phyloP scores from a whole-genome alignment of 129 eudicot species.

The Centella asiatica region DNA sequence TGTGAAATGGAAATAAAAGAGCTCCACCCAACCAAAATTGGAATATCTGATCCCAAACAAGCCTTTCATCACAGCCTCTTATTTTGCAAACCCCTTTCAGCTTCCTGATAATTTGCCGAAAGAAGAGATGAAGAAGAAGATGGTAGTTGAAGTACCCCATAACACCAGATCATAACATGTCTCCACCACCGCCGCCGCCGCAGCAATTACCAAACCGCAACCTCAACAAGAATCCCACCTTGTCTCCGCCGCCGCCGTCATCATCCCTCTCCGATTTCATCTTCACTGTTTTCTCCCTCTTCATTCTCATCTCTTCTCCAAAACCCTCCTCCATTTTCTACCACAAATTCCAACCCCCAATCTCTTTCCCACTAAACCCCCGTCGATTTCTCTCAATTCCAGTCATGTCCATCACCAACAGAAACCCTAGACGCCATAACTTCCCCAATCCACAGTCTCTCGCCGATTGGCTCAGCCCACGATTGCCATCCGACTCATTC shows the following conservation, averaged over 20 bases:
- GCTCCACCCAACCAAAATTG: too few relatives aligned
- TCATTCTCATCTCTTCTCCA: slow-evolving; percentile 45
- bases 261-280: slow-evolving; percentile 43
- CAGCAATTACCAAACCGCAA: background rate
- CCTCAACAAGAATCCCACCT: slow-evolving; percentile 11
- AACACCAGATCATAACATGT: background rate
- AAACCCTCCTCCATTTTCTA: slow-evolving; percentile 27
- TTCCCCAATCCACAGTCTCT: slow-evolving; percentile 70
- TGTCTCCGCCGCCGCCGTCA: slow-evolving; percentile 26
- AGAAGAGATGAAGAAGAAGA: too few relatives aligned
- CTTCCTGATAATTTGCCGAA: too few relatives aligned
- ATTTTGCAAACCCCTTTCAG: too few relatives aligned
- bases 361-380: slow-evolving; percentile 35
- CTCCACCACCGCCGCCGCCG: slow-evolving; percentile 12
- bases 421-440: slow-evolving; percentile 21
- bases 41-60: too few relatives aligned
- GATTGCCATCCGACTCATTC: slow-evolving; percentile 54
- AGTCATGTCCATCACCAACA: slow-evolving; percentile 28
- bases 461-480: slow-evolving; percentile 72
- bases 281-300: slow-evolving; percentile 58
- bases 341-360: slow-evolving; percentile 19
- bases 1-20: too few relatives aligned
- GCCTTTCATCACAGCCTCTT: too few relatives aligned
- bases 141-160: too few relatives aligned
- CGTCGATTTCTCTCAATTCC: slow-evolving; percentile 27